Conservation (phyloP, 2,329 filamentous ascomycete species). For the Coniochaeta sp. region DNA sequence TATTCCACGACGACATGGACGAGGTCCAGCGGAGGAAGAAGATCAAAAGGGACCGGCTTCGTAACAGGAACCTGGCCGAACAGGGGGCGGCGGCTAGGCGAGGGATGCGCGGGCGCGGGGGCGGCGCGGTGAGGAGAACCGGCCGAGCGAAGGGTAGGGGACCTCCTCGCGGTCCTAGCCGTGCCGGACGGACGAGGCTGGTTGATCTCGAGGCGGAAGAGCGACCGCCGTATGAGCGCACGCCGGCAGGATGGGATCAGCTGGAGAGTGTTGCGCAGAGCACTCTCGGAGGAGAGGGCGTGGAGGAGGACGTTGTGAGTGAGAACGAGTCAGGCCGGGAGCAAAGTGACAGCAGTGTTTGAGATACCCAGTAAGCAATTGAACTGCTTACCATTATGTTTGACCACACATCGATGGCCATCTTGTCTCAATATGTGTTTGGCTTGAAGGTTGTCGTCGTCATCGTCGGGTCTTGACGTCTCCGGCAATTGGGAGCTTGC, state of each 20-base stretch:
- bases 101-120: slow-evolving; percentile 9
- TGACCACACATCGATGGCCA: too few relatives aligned
- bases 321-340: neutral
- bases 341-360: neutral
- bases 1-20: slow-evolving; percentile 34
- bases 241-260: neutral
- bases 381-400: too few relatives aligned
- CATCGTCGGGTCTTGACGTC: too few relatives aligned
- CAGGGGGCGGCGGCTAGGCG: slow-evolving; percentile 8
- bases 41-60: slow-evolving; percentile 16
- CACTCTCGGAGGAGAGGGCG: neutral
- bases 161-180: neutral
- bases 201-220: neutral
- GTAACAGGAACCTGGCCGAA: slow-evolving; percentile 13
- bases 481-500: too few relatives aligned
- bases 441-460: too few relatives aligned
- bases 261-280: neutral
- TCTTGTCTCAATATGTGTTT: too few relatives aligned
- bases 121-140: neutral
- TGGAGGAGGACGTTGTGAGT: neutral
- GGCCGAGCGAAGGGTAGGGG: neutral
- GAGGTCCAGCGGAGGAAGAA: slow-evolving; percentile 27
- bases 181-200: neutral
- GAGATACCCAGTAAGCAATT: neutral
- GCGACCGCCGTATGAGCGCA: neutral